Evolutionary conservation across 345 rosid genomes (phyloP).

Genomic region (Syzygium grande): DNA sequence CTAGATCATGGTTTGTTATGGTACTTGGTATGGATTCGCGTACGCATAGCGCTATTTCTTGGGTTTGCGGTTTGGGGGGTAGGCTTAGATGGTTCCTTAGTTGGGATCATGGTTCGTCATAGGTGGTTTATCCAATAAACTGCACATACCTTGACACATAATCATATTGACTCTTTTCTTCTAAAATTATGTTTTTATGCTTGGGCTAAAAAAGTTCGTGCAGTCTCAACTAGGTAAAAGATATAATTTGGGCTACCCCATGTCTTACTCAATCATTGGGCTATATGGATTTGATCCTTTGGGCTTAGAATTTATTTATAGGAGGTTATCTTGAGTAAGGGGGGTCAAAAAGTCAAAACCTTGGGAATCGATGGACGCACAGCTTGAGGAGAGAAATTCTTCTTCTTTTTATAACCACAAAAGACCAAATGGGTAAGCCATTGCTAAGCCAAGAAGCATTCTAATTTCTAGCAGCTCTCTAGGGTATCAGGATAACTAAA

Average conservation of each 20-base stretch:
- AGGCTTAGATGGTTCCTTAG: neutral
- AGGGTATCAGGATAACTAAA: neutral
- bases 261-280: neutral
- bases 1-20: neutral
- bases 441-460: neutral
- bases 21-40: neutral
- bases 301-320: neutral
- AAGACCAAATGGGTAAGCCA: neutral
- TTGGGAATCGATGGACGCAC: neutral
- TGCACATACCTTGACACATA: neutral
- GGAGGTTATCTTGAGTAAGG: neutral
- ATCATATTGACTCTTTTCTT: neutral
- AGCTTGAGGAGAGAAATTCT: neutral
- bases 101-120: neutral
- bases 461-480: neutral
- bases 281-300: neutral
- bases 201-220: neutral
- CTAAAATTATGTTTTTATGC: neutral
- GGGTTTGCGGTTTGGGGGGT: neutral
- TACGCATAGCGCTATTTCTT: neutral
- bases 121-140: neutral
- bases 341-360: neutral
- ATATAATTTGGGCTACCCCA: neutral
- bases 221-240: neutral
- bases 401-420: neutral